Evolutionary conservation across 1,139 yeast species (phyloP).

Genomic region (Yueomyces sp.): DNA sequence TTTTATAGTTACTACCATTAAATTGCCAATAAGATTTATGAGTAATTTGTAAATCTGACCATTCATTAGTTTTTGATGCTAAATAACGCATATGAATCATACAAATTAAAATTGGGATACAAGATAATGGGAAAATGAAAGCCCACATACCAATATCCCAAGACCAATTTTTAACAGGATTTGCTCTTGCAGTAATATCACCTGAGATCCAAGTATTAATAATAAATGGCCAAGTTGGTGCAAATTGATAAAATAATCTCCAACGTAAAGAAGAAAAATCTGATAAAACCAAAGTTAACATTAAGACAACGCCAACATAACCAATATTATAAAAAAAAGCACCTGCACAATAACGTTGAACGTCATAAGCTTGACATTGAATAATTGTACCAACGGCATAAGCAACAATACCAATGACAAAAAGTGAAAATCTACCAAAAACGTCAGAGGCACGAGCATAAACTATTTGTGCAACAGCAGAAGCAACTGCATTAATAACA

Average conservation of each 20-base stretch:
- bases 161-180: slow-evolving; percentile 30
- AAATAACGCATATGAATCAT: slow-evolving; percentile 39
- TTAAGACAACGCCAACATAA: slow-evolving; percentile 45
- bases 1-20: slow-evolving; percentile 16
- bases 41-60: slow-evolving; percentile 1
- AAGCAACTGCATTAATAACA: slow-evolving; percentile 47
- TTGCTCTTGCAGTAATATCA: slow-evolving; percentile 30
- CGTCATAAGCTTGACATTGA: slow-evolving; percentile 48
- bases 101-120: slow-evolving; percentile 42
- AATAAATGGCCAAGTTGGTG: slow-evolving; percentile 56
- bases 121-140: slow-evolving; percentile 47
- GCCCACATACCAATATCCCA: slow-evolving; percentile 73
- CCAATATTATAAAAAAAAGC: slow-evolving; percentile 57
- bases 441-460: slow-evolving; percentile 56
- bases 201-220: slow-evolving; percentile 66
- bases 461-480: slow-evolving; percentile 61
- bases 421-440: slow-evolving; percentile 51
- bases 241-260: slow-evolving; percentile 47
- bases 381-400: slow-evolving; percentile 56
- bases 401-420: slow-evolving; percentile 39
- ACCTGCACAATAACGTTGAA: slow-evolving; percentile 56
- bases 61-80: slow-evolving; percentile 30
- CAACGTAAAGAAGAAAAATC: slow-evolving; percentile 57
- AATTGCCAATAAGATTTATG: slow-evolving; percentile 22
- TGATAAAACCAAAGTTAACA: slow-evolving; percentile 44